These are phyloP conservation scores for Pilatotrama ljubarskyi DNA, from an alignment of 768 basidiomycete species.

Conservation along the genomic window DNA sequence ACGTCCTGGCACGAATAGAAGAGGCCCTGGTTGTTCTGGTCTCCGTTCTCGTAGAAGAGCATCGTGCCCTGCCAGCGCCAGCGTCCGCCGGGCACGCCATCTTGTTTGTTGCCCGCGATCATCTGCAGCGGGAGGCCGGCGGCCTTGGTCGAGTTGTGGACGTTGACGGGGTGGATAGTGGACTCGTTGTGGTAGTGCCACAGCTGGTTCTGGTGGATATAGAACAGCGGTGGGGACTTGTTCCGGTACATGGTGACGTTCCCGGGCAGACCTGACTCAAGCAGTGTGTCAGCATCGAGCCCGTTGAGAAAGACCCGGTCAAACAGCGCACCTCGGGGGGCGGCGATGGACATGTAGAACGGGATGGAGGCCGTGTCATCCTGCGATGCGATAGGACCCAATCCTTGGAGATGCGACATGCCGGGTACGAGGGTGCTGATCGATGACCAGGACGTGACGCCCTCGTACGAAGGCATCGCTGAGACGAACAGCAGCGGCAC, in stretches of 20 bases:
- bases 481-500: constrained; percentile 11
- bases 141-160: constrained; percentile 48
- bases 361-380: constrained; percentile 3
- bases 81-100: constrained; percentile 42
- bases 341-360: constrained; percentile 24
- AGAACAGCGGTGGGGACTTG: constrained; percentile 49
- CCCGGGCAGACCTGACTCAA: constrained; percentile 42
- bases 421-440: constrained; percentile 28
- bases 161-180: constrained; percentile 53
- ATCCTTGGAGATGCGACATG: constrained; percentile 25
- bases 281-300: neutral
- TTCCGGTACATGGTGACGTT: constrained; percentile 45
- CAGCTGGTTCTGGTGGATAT: constrained; percentile 51
- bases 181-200: constrained; percentile 58
- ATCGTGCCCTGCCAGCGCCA: constrained; percentile 61
- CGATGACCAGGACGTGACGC: constrained; percentile 23
- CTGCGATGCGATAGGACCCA: constrained; percentile 18
- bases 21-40: constrained; percentile 42
- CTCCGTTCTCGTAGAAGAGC: constrained; percentile 48
- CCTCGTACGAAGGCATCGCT: constrained; percentile 27
- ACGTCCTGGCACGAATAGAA: constrained; percentile 42
- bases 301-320: neutral
- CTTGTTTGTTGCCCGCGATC: constrained; percentile 39
- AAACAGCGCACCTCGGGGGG: constrained; percentile 21
- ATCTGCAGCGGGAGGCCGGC: constrained; percentile 51